Evolutionary conservation across 768 basidiomycete species (phyloP), one percentile per base, ranked within the genome.

Genomic region (Tubosaeta brunneosetosa): DNA sequence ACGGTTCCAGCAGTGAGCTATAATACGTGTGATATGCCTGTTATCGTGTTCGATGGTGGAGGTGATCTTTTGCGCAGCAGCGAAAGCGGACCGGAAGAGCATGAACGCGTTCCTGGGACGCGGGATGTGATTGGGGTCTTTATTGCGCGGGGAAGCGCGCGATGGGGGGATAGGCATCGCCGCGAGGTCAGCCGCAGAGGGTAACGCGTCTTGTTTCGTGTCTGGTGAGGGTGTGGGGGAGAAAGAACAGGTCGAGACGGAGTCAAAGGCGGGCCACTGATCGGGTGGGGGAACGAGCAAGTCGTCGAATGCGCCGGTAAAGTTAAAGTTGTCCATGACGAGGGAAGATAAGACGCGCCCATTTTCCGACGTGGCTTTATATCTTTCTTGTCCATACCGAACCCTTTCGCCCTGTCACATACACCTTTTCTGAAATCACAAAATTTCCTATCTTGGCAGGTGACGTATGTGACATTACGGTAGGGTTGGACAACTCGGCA

Each of bases 71-170:
- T 78, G 74, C 7, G 74, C 73, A 4, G 78, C 75, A 37, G 80
- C 78, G 47, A 85, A 82, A 50, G 77, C 80, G 25, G 80, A 84
- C 19, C 83, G 77, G 65, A 79, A 85, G 64, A 84, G 77, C 74
- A 85, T 75, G 62, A 76, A 75, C 37, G 74, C 75, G 56, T 75
- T 76, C 3, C 72, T 57, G 1, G 71, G 71, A 38, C 71, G 72
- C 12, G 71, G 71, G 16, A 72, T 61, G 57, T 72, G 71, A 72
- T 82, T 53, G 69, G 77, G 57, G 72, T 65, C 41, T 36, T 63
- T 65, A 52, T 68, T 69, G 3, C 67, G 65, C 6, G 67, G 53
- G 1, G 65, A 57, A 2, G 49, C 31, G 47, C 67, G 69, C 1
- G 67, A 61, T 16, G 59, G 66, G 42, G 67, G 66, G 4, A 70